Evolutionary conservation across 108 stramenopile species (phyloP).

Genomic region (Cyclotella atomus): DNA sequence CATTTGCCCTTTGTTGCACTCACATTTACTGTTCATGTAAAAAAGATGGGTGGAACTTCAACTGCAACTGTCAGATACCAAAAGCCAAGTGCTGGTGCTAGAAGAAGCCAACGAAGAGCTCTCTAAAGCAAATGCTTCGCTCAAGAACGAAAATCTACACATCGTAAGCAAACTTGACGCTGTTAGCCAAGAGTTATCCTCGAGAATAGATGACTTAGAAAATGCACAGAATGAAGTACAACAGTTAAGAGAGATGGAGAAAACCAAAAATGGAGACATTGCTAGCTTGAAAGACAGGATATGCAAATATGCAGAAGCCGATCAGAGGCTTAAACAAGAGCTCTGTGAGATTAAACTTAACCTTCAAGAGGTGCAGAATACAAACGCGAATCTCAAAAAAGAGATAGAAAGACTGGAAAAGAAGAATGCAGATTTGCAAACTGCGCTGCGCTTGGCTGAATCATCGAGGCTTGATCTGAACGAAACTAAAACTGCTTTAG

Average conservation of each 20-base stretch:
- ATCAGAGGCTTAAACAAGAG: not conserved
- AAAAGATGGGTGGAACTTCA: too few species aligned
- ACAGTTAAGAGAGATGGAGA: not conserved
- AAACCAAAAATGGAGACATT: not conserved
- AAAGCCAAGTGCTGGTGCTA: slow-evolving; percentile 1
- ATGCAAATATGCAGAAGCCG: not conserved
- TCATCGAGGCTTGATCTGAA: not conserved
- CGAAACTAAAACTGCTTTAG: slow-evolving; percentile 1
- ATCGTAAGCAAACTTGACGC: not conserved
- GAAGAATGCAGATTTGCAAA: not conserved
- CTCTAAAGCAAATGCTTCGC: not conserved
- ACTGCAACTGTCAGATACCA: not conserved
- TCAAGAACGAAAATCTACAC: slow-evolving; percentile 16
- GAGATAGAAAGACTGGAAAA: not conserved
- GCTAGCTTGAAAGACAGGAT: not conserved
- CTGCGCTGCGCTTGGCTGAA: not conserved
- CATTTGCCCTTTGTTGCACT: not conserved
- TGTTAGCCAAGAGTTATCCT: not conserved
- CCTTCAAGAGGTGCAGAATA: not conserved
- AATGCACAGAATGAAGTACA: not conserved
- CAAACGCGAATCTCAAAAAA: not conserved
- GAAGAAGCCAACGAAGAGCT: slow-evolving; percentile 20
- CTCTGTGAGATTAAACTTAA: not conserved
- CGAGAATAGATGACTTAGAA: not conserved
- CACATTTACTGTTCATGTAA: not conserved